Evolutionary conservation across 148 eudicot species (phyloP), one percentile per base, ranked within the genome.

Genomic region (Cornus florida): DNA sequence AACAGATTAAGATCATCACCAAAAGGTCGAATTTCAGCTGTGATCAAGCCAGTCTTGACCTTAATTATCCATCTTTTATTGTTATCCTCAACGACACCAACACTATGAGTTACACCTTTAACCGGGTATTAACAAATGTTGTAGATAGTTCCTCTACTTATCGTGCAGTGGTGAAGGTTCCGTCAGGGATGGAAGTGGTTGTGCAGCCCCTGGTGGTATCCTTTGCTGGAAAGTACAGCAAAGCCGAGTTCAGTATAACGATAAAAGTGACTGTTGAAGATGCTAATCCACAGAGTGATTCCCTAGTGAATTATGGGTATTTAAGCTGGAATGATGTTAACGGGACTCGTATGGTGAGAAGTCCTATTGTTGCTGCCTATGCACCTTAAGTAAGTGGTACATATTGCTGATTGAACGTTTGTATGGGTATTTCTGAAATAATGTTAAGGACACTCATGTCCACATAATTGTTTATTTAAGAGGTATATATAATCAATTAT

Each of bases 331-430:
- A 17, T 56, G 80, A 81, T 68, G 72, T 62, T 7, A 71, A 81
- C 9, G 84, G 84, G 19, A 70, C 31, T 8, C 84, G 72, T 71
- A 73, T 76, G 7, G 84, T 76, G 48, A 77, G 84, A 66, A 76
- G 80, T 71, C 84, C 84, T 22, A 59, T 72, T 8, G 86, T 76
- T 10, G 28, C 84, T 31, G 69, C 84, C 4, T n/a, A n/a, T 48
- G 77, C 80, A 22, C 68, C 75, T 16, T 53, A 28, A 24, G 60
- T 11, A 28, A 28, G 28, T 28, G 28, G 28, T 28, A 0, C 28
- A 28, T 28, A 28, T 28, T 28, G 28, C 28, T 28, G 28, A 28
- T 28, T 28, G 28, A 28, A 28, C 1, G 28, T 28, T 28, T 28
- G 28, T n/a, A n/a, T 28, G 28, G 28, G 28, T 28, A 1, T 28